These are phyloP conservation scores for Rhododendron molle DNA, from an alignment of 148 eudicot genomes.

Conservation along the genomic window DNA sequence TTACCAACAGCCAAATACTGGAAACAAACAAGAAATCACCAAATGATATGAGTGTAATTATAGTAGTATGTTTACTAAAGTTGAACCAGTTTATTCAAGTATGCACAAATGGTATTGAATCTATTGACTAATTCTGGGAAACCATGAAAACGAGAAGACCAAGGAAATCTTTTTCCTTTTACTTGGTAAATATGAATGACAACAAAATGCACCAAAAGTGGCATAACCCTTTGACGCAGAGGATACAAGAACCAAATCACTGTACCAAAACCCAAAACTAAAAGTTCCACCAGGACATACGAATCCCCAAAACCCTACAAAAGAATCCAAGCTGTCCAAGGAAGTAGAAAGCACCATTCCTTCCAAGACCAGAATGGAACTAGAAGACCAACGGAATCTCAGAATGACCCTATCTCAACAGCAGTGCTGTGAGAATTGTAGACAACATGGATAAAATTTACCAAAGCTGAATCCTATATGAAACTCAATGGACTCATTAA, in stretches of 20 bases:
- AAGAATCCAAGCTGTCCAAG: not conserved
- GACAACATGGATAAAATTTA: not conserved
- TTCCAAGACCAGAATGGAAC: not conserved
- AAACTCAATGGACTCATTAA: not conserved
- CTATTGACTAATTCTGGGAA: not conserved
- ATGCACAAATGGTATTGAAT: not conserved
- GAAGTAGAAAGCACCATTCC: not conserved
- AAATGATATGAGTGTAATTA: not conserved
- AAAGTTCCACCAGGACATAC: not conserved
- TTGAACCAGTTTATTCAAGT: not conserved
- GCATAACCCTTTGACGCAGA: not conserved
- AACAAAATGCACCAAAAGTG: not conserved
- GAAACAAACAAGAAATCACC: slow-evolving; percentile 12
- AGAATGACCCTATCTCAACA: not conserved
- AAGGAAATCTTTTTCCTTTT: not conserved
- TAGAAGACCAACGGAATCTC: not conserved
- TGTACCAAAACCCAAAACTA: not conserved
- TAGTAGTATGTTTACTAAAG: not conserved
- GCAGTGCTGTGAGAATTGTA: not conserved
- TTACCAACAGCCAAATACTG: slow-evolving; percentile 69
- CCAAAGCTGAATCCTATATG: not conserved
- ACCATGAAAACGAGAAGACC: not conserved
- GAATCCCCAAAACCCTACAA: not conserved
- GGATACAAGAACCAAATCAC: not conserved
- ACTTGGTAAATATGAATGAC: not conserved